These are phyloP conservation scores for Mallotus japonicus DNA, from an alignment of 441 rosid genomes.

Conservation along the genomic window DNA sequence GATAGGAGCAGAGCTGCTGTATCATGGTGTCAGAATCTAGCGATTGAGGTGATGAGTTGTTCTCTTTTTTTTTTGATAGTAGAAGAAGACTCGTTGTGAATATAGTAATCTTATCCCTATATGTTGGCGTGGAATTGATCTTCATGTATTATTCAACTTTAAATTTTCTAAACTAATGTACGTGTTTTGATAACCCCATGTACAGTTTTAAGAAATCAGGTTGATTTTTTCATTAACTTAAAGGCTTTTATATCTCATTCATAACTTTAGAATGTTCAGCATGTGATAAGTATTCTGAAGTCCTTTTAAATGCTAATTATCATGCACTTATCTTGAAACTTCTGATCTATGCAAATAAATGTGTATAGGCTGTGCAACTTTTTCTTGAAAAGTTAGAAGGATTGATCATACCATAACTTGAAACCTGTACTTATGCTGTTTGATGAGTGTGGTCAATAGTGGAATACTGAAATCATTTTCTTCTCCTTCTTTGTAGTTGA, in stretches of 20 bases:
- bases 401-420: not conserved
- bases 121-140: not conserved
- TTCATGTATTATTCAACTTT: conserved; percentile 6
- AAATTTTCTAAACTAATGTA: not conserved
- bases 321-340: not conserved
- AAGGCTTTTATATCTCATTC: too few species aligned
- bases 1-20: conserved; percentile 42
- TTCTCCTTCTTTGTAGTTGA: conserved; percentile 18
- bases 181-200: not conserved
- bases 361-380: not conserved
- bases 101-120: not conserved
- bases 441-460: not conserved
- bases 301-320: not conserved
- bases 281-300: not conserved
- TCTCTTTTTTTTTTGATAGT: conserved; percentile 14
- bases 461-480: conserved; percentile 8
- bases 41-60: conserved; percentile 60
- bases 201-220: not conserved
- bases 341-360: not conserved
- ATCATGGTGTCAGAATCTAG: conserved; percentile 83
- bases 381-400: not conserved
- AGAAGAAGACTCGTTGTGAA: conserved; percentile 9
- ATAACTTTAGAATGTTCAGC: not conserved
- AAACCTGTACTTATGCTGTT: not conserved
- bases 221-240: not conserved